Evolutionary conservation across 257 asterid genomes (phyloP), one percentile per base, ranked within the genome.

Genomic region (Petunia axillaris): DNA sequence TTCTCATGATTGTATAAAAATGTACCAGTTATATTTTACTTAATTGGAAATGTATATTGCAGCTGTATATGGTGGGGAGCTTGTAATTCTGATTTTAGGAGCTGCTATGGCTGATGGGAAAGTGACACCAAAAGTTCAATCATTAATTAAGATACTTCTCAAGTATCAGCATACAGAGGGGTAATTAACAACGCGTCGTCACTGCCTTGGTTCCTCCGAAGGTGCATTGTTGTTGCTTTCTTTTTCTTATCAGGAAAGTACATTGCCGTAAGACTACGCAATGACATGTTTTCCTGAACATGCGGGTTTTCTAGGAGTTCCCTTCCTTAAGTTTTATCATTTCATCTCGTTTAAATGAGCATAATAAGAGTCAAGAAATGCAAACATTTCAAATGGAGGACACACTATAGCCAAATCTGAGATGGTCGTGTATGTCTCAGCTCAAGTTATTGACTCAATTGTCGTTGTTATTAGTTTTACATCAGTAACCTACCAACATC

Each of bases 21-120:
- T 71, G 39, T 52, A 52, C 53, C 62, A 39, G 81, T 50, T 25
- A 25, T 71, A 76, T 78, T 64, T 74, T 39, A 77, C 70, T 67
- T 77, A 62, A 76, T 78, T 71, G 62, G 77, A 48, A 25, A 35
- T 84, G 70, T 84, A 79, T 39, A 77, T 11, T 76, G 50, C 81
- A 96, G 99, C 91, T 89, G 98, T 93, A 81, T 96, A 97, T 83
- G 98, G 97, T 83, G 99, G 99, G 71, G 99, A 96, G 86, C 99
- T 93, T 81, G 94, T 96, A 63, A 98, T 93, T 88, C 97, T 83
- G 86, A 90, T 92, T 82, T 89, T 91, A 86, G 99, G 99, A 78
- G 98, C 99, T 89, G 99, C 99, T 81, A 98, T 96, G 85, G 99
- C 99, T 76, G 99, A 96, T 85, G 99, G 97, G 70, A 96, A 96